Percentiles rank a stretch among this genome's conserved stretches.
Evolutionary conservation across 192 early-diverging fungal genomes (phyloP).

Genomic region (Entrophospora sp.): DNA sequence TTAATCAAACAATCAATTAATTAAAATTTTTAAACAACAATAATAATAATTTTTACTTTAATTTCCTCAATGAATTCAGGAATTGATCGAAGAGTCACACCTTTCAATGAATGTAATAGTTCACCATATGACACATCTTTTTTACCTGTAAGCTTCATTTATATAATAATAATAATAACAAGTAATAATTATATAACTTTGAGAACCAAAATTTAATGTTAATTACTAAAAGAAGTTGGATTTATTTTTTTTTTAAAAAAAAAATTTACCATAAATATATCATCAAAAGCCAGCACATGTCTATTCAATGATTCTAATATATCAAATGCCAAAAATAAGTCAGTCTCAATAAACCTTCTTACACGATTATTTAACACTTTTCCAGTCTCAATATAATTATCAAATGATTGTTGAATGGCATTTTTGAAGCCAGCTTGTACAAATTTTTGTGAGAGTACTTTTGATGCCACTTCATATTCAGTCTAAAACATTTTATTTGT

Average conservation of each 20-base stretch:
- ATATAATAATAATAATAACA: background rate
- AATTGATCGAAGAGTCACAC: constrained; percentile 46
- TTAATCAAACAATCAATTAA: no score
- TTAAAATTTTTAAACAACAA: no score
- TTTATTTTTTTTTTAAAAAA: constrained; percentile 1
- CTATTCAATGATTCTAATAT: constrained; percentile 43
- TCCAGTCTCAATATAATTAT: constrained; percentile 42
- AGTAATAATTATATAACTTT: no score
- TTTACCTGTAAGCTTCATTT: constrained; percentile 31
- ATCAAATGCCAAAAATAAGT: constrained; percentile 64
- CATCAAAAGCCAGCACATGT: constrained; percentile 32
- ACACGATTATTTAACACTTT: constrained; percentile 44
- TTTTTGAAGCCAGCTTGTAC: constrained; percentile 34
- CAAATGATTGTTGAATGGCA: constrained; percentile 38
- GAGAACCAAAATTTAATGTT: background rate
- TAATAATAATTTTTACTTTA: constrained; percentile 41
- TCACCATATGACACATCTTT: constrained; percentile 35
- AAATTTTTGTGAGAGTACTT: constrained; percentile 42
- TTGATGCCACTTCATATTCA: constrained; percentile 52
- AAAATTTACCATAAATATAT: constrained; percentile 31
- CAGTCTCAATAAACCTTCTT: constrained; percentile 40
- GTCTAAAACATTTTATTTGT: no score
- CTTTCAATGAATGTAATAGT: constrained; percentile 39
- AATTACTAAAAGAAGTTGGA: constrained; percentile 18
- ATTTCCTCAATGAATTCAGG: constrained; percentile 64